Evolutionary conservation across 1,284 basidiomycete genomes (phyloP).

Genomic region (Testicularia cyperi): DNA sequence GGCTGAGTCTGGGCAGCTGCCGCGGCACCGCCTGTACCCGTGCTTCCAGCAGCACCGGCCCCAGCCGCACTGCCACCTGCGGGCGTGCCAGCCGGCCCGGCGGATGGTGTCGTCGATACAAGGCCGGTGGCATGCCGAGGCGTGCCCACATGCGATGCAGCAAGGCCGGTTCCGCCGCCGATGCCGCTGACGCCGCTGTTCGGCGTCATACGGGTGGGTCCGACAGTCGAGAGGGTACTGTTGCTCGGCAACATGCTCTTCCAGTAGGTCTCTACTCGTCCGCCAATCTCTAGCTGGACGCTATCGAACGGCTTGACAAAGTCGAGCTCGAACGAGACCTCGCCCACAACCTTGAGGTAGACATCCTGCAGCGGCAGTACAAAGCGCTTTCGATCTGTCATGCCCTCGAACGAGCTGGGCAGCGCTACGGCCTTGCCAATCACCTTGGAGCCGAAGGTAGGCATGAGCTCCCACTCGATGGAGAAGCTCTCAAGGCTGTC

Average conservation of each 20-base stretch:
- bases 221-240: conserved; percentile 10
- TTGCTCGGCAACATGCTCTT: conserved; percentile 56
- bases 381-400: conserved; percentile 52
- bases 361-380: conserved; percentile 80
- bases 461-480: conserved; percentile 92
- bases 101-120: neutral
- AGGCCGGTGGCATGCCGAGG: conserved; percentile 10
- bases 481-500: conserved; percentile 72
- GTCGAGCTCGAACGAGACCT: conserved; percentile 86
- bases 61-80: conserved; percentile 12
- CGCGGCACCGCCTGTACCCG: neutral
- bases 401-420: conserved; percentile 70
- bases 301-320: conserved; percentile 88
- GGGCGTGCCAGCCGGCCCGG: conserved; percentile 5
- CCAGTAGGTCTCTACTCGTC: conserved; percentile 65
- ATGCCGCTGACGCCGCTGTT: conserved; percentile 36
- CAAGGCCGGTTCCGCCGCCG: conserved; percentile 7
- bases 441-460: conserved; percentile 96
- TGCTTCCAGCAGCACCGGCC: conserved; percentile 4
- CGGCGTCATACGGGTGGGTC: conserved; percentile 49
- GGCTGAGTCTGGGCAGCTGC: conserved; percentile 16
- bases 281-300: conserved; percentile 92
- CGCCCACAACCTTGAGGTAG: conserved; percentile 88
- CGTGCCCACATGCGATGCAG: too few relatives aligned
- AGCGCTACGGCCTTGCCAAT: conserved; percentile 89